Conservation (phyloP, 805 yeast species). For the Novakomyces olei region DNA sequence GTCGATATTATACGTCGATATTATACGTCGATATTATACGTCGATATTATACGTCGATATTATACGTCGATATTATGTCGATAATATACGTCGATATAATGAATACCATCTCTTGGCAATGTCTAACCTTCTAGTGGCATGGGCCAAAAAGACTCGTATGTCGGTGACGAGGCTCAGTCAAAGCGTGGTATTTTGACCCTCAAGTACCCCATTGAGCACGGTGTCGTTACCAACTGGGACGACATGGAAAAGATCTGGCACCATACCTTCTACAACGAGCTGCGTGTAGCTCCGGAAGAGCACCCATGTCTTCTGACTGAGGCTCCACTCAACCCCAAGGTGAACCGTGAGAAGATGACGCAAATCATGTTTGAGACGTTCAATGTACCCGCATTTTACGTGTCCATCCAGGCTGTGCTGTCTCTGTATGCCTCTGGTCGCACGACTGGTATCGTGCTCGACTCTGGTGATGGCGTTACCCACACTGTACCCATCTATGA, state of each 20-base stretch:
- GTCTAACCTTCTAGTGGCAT: no score
- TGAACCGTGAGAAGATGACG: constrained; percentile 99
- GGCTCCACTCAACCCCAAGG: constrained; percentile 99
- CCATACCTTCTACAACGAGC: constrained; percentile 99
- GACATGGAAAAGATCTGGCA: constrained; percentile 99
- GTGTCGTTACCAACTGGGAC: constrained; percentile 99
- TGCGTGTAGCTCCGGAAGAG: constrained; percentile 99
- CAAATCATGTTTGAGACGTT: constrained; percentile 98
- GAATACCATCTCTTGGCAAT: no score
- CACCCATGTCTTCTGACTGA: constrained; percentile 98
- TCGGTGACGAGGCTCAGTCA: constrained; percentile 99
- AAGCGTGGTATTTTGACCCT: constrained; percentile 99
- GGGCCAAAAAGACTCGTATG: constrained; percentile 99
- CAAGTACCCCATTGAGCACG: constrained; percentile 99
- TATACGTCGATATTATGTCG: no score
- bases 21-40: no score
- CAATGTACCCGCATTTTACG: constrained; percentile 98
- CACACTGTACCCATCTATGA: constrained; percentile 99
- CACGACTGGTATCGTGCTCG: constrained; percentile 98
- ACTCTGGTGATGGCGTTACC: constrained; percentile 99
- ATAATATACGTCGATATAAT: no score
- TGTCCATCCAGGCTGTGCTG: constrained; percentile 93
- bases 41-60: no score
- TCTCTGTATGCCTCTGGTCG: constrained; percentile 98
- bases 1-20: no score